A percentile compares a stretch with the other conserved stretches of the same genome.
These are phyloP conservation scores for Floccularia luteovirens DNA, from an alignment of 768 basidiomycete genomes.

Conservation along the genomic window DNA sequence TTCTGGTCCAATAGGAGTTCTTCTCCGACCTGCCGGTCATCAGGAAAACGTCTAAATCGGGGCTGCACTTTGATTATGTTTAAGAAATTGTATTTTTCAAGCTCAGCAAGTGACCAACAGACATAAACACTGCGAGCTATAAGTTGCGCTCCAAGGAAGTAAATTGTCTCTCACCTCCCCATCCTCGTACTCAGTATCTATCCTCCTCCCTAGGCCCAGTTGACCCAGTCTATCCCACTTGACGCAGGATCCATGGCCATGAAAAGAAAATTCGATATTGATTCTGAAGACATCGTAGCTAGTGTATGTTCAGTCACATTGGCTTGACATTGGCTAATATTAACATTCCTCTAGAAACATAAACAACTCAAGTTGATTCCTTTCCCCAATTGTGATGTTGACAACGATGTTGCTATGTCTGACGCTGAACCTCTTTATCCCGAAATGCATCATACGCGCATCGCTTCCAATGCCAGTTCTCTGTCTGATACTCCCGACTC, in stretches of 20 bases:
- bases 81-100: background rate
- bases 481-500: constrained; percentile 42
- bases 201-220: constrained; percentile 7
- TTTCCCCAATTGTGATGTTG: constrained; percentile 58
- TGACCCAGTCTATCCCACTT: no score
- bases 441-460: constrained; percentile 51
- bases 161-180: constrained; percentile 9
- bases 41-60: background rate
- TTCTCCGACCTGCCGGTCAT: no score
- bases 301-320: constrained; percentile 27
- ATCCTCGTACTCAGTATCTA: constrained; percentile 7
- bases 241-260: no score
- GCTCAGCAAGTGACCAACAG: constrained; percentile 7
- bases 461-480: constrained; percentile 62
- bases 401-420: constrained; percentile 67
- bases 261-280: constrained; percentile 70
- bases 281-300: constrained; percentile 43
- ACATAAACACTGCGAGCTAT: constrained; percentile 6
- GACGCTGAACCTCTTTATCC: constrained; percentile 52
- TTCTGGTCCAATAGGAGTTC: background rate
- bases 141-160: constrained; percentile 2
- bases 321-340: background rate
- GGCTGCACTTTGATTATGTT: background rate
- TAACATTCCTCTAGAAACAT: constrained; percentile 28
- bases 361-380: constrained; percentile 74